Base-by-base conservation (phyloP, 2,329 filamentous ascomycete genomes). In the Tolypocladium album region DNA sequence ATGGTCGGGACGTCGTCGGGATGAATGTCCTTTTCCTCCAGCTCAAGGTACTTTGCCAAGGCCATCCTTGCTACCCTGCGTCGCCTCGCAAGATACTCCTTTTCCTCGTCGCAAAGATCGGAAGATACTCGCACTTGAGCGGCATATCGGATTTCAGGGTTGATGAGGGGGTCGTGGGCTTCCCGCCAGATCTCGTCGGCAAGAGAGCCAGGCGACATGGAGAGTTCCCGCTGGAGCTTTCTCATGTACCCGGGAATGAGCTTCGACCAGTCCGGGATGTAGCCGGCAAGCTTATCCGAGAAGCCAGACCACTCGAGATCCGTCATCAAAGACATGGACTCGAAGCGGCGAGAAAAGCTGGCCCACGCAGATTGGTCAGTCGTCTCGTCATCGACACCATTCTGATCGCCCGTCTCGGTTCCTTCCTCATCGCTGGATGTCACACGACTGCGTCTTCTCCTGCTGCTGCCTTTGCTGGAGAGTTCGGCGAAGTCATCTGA, bases 181-280 rank as follows among this genome's bases (percentile, higher is more conserved):
- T 97, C 93, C 64, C 81, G 79, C 94, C 94, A 97, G 61, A 99
- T 94, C 66, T 97, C 90, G 69, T 95, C 88, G 15, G 93, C 91
- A 50, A 99, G 77, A 0, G 92, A 96, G 1, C 92, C 93, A 0
- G 91, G 89, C 0, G 88, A 85, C 85, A 94, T 88, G 40, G 90
- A 94, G 20, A 97, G 79, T 74, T 97, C 93, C 27, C 84, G 84
- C 70, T 96, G 92, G 40, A 97, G 81, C 72, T 96, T 97, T 62
- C 84, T 82, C 59, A 95, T 77, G 59, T 90, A 91, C 3, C 79
- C 86, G 0, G 92, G 92, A 22, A 97, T 77, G 50, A 84, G 71
- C 64, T 85, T 88, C 40, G 88, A 86, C 93, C 93, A 97, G 50
- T 89, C 85, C 0, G 93, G 93, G 3, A 97, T 86, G 64, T 84